These are phyloP conservation scores for Fusarium brachygibbosum DNA, from an alignment of 2,329 filamentous ascomycete genomes.

Conservation along the genomic window DNA sequence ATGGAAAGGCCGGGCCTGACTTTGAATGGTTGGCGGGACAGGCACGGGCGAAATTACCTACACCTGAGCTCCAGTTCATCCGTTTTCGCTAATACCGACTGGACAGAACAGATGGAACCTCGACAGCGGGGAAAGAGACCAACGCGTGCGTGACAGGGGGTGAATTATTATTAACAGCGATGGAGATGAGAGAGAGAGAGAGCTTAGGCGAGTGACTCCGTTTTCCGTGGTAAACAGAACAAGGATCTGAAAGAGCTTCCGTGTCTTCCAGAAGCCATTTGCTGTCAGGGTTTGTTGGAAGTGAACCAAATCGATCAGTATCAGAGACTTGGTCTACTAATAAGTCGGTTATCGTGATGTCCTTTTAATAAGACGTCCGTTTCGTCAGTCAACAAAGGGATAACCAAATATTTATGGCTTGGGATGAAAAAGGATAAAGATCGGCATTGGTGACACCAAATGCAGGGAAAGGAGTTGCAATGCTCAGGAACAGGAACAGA, in stretches of 20 bases:
- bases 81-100: conserved; percentile 29
- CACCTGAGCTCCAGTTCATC: conserved; percentile 10
- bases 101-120: conserved; percentile 1
- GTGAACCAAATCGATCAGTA: conserved; percentile 2
- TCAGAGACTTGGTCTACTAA: background rate
- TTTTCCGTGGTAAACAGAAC: conserved; percentile 19
- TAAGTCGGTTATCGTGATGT: conserved; percentile 9
- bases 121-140: conserved; percentile 7
- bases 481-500: conserved; percentile 13
- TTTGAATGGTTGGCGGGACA: conserved; percentile 46
- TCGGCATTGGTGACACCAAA: conserved; percentile 19
- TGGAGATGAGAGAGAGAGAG: conserved; percentile 15
- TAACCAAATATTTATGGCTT: conserved; percentile 7
- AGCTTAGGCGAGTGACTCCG: background rate
- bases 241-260: conserved; percentile 28
- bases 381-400: conserved; percentile 3
- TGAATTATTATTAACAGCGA: conserved; percentile 19
- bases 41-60: conserved; percentile 46
- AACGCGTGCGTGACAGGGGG: conserved; percentile 35
- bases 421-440: conserved; percentile 20
- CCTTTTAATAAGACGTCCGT: background rate
- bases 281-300: conserved; percentile 14
- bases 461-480: conserved; percentile 9
- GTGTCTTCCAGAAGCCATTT: conserved; percentile 35
- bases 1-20: conserved; percentile 14